Evolutionary conservation across 306 rosid genomes (phyloP), one percentile per base, ranked within the genome.

Genomic region (Medicago lupulina): DNA sequence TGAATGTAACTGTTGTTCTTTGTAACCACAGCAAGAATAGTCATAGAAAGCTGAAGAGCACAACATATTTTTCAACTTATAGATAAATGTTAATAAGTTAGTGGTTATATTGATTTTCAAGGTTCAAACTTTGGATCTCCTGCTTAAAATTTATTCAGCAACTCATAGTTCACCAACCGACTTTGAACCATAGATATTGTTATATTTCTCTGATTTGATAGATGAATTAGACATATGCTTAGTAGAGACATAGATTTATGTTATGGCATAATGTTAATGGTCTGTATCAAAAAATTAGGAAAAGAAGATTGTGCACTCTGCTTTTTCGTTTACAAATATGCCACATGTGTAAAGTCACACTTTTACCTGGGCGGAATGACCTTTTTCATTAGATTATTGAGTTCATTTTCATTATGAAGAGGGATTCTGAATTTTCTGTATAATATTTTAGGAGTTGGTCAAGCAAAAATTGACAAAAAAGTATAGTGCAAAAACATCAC

Each of bases 11-110:
- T 36, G 12, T 70, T 49, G 59, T 61, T 71, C 53, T 51, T 63
- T 70, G 75, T 82, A 83, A 62, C 76, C 81, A 75, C 73, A 31
- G 51, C 73, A 74, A 40, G 18, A 34, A 36, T 23, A 70, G 77
- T 61, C 11, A 36, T 23, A 60, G 70, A 74, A 69, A 79, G 81
- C 79, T 70, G 69, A 62, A 39, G 47, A 73, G 68, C 46, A 51
- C 8, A 72, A 63, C 44, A 47, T 53, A 23, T 43, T 75, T 67
- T 71, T 80, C 78, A 73, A 78, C 57, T 55, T 57, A 64, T 74
- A 57, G 34, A 34, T 8, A 57, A 58, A 58, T 58, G 16, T 21
- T 5, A 57, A 12, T 57, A 57, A 58, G 38, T 25, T 23, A 58
- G 38, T 58, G 64, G 16, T 23, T 58, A 58, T 23, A 16, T 5